Evolutionary conservation across 805 yeast genomes (phyloP).

Genomic region (baker's yeast (Saccharomyces cerevisiae)): DNA sequence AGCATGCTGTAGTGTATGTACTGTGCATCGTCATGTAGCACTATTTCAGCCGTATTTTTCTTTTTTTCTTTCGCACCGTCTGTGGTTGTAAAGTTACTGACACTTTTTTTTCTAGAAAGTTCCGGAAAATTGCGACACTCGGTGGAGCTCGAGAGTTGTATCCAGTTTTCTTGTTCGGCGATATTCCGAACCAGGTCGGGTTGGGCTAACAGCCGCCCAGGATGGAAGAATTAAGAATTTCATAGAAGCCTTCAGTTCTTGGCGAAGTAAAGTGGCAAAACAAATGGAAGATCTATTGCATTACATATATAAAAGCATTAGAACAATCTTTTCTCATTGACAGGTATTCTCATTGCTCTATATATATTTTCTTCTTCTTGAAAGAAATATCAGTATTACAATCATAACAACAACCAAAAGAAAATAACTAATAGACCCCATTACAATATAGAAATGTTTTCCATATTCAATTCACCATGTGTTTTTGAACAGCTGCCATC

Average conservation of each 20-base stretch:
- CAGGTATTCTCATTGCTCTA: neutral
- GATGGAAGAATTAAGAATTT: neutral
- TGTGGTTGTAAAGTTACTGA: neutral
- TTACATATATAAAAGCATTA: neutral
- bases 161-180: neutral
- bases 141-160: neutral
- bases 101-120: neutral
- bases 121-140: neutral
- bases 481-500: constrained; percentile 19
- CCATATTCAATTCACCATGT: constrained; percentile 19
- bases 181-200: neutral
- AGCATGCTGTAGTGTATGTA: neutral
- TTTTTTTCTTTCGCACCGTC: neutral
- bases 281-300: neutral
- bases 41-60: neutral
- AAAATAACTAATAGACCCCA: neutral
- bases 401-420: neutral
- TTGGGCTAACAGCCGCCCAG: neutral
- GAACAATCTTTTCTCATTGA: neutral
- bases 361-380: too few relatives aligned
- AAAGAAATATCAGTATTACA: too few relatives aligned
- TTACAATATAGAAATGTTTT: constrained; percentile 12
- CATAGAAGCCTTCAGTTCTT: neutral
- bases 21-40: neutral
- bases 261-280: neutral